These are phyloP conservation scores for Apiospora saccharicola DNA, from an alignment of 2,329 filamentous ascomycete species.

Conservation along the genomic window DNA sequence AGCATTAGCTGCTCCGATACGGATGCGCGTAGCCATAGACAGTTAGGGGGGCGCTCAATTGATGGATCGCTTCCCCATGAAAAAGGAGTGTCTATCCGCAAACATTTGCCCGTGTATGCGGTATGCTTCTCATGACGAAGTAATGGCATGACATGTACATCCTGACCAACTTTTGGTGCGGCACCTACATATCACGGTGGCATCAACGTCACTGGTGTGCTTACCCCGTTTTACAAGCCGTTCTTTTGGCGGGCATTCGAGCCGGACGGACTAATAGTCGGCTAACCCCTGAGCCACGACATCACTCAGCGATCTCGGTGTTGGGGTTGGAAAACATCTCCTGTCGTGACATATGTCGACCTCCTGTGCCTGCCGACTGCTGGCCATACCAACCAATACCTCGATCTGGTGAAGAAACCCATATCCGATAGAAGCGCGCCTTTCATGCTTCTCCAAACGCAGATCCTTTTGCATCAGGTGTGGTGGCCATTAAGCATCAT, in stretches of 20 bases:
- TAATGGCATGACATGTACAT: constrained; percentile 7
- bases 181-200: background rate
- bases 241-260: background rate
- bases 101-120: background rate
- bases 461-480: too few species aligned
- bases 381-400: background rate
- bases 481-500: background rate
- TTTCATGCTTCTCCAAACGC: background rate
- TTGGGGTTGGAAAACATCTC: background rate
- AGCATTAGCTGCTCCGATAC: background rate
- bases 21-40: constrained; percentile 3
- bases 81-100: background rate
- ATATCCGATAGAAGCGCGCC: background rate
- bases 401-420: background rate
- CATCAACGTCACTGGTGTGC: background rate
- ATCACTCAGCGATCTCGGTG: background rate
- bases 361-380: background rate
- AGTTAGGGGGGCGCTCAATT: background rate
- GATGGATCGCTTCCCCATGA: background rate
- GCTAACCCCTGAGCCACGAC: background rate
- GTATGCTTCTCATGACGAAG: constrained; percentile 3
- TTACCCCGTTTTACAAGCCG: background rate
- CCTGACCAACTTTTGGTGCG: background rate
- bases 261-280: background rate
- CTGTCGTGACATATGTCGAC: background rate